phyloP scores from a whole-genome alignment of 495 filamentous ascomycete species.

The Aspergillus wentii region DNA sequence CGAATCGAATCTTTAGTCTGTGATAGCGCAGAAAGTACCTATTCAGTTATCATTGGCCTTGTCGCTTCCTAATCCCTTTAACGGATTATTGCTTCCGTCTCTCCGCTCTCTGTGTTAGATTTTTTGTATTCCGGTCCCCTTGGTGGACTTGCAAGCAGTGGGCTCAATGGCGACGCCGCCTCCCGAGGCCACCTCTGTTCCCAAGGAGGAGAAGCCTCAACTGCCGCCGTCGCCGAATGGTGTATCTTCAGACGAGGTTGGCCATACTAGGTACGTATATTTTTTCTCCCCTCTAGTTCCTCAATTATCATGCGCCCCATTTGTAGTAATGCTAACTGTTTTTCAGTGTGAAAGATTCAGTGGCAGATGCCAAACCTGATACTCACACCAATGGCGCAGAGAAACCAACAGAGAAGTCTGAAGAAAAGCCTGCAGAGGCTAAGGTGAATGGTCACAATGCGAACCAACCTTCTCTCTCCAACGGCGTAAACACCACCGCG shows the following conservation, averaged over 20 bases:
- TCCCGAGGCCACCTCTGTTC: slow-evolving; percentile 34
- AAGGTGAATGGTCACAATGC: slow-evolving; percentile 28
- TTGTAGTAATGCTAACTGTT: no score
- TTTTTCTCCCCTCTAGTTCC: no score
- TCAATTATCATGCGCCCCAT: no score
- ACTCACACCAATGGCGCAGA: slow-evolving; percentile 12
- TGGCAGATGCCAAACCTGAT: slow-evolving; percentile 17
- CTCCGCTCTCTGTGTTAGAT: slow-evolving; percentile 14
- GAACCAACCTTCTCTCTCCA: slow-evolving; percentile 16
- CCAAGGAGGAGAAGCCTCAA: slow-evolving; percentile 46
- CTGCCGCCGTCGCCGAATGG: slow-evolving; percentile 38
- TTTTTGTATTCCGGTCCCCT: slow-evolving; percentile 22
- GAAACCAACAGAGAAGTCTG: slow-evolving; percentile 6
- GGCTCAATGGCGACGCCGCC: slow-evolving; percentile 45
- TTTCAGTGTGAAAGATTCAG: slow-evolving; percentile 12
- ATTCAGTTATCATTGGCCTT: slow-evolving; percentile 25
- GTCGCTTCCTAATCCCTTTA: slow-evolving; percentile 11
- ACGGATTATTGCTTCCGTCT: slow-evolving; percentile 13
- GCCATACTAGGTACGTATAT: slow-evolving; percentile 24
- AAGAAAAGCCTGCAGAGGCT: slow-evolving; percentile 7
- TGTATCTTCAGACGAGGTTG: slow-evolving; percentile 24
- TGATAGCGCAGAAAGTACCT: slow-evolving; percentile 26
- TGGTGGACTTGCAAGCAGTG: slow-evolving; percentile 12
- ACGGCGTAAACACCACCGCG: slow-evolving; percentile 24
- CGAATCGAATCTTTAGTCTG: slow-evolving; percentile 27